phyloP scores from a whole-genome alignment of 305 asterid genomes.

The Fraxinus floribunda region DNA sequence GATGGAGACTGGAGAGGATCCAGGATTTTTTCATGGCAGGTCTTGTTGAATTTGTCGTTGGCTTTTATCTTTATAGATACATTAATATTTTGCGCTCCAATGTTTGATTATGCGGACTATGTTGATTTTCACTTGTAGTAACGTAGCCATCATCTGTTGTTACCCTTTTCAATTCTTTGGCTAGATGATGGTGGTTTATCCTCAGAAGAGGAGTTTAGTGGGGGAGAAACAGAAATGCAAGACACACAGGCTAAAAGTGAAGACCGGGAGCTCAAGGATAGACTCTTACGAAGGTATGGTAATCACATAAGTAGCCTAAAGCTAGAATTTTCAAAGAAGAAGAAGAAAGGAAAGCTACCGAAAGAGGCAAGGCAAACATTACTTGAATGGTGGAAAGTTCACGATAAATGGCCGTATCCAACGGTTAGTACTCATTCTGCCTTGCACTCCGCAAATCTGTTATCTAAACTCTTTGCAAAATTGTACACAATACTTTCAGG shows the following conservation, averaged over 20 bases:
- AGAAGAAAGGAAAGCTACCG: slow-evolving; percentile 57
- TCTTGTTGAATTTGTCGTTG: background rate
- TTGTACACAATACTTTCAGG: background rate
- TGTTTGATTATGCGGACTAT: background rate
- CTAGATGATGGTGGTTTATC: slow-evolving; percentile 38
- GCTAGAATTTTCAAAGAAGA: slow-evolving; percentile 53
- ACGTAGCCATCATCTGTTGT: background rate
- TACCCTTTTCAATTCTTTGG: background rate
- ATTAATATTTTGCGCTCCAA: background rate
- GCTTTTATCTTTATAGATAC: background rate
- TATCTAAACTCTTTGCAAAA: background rate
- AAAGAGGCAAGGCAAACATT: slow-evolving; percentile 47
- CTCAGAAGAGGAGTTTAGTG: slow-evolving; percentile 47
- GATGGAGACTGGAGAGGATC: background rate
- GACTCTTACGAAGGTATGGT: slow-evolving; percentile 39
- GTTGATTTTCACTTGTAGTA: background rate
- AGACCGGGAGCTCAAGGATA: slow-evolving; percentile 40
- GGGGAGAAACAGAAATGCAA: slow-evolving; percentile 32
- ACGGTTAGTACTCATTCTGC: slow-evolving; percentile 35
- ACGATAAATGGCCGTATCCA: slow-evolving; percentile 55
- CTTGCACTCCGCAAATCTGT: background rate
- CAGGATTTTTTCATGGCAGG: background rate
- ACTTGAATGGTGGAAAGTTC: slow-evolving; percentile 55
- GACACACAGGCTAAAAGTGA: slow-evolving; percentile 29
- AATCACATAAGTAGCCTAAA: slow-evolving; percentile 43